Base-by-base conservation (phyloP, 306 rosid species). In the Prunus mume region DNA sequence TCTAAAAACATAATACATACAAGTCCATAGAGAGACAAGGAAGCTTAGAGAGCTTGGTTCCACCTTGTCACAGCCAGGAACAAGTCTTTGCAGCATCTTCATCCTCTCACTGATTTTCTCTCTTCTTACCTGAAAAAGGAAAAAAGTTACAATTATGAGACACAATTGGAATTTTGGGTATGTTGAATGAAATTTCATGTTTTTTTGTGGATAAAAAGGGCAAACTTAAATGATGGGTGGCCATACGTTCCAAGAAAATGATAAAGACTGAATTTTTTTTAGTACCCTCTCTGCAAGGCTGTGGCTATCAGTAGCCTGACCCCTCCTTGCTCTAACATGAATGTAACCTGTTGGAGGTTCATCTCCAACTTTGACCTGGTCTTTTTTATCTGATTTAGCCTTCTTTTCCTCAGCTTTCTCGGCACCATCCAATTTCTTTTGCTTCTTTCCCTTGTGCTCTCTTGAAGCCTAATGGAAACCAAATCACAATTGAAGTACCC, bases 271-370 rank as follows among this genome's bases (percentile, higher is more conserved):
- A 38, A 38, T 38, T 38, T 38, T 38, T 38, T 15, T 41, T 10
- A 12, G 30, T 87, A 94, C 98, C 93, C 98, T 95, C 81, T 95
- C 98, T 34, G 98, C 97, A 43, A 95, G 93, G 96, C 98, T 95
- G 79, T 95, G 98, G 86, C 93, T 95, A 78, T 95, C 98, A 1
- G 98, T 95, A 43, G 98, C 98, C 74, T 95, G 96, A 72, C 98
- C 98, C 85, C 98, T 92, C 80, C 97, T 88, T 72, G 97, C 98
- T 87, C 98, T 90, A 45, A 95, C 98, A 62, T 90, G 98, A 79
- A 95, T 90, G 79, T 89, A 95, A 3, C 89, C 96, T 4, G 86
- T 84, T 77, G 97, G 88, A 73, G 90, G 79, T 54, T 87, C 95
- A 19, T 89, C 92, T 20, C 65, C 17, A 76, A 55, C 69, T 34